Conservation (phyloP, 2,329 filamentous ascomycete species). For the Whalleya microplaca region DNA sequence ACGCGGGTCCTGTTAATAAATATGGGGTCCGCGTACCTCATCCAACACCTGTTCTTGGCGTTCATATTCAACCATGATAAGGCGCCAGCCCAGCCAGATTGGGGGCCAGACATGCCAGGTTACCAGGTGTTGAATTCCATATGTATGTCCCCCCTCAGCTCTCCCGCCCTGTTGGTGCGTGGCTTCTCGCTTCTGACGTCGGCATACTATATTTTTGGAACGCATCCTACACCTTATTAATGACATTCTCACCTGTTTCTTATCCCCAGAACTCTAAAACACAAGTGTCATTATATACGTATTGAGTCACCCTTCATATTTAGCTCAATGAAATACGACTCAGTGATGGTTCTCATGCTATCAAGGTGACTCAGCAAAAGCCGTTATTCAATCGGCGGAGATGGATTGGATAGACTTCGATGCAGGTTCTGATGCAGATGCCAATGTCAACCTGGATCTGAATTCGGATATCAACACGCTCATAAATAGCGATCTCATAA, state of each 20-base stretch:
- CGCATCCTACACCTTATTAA: not conserved
- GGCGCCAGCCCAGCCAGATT: too few species aligned
- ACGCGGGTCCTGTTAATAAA: too few species aligned
- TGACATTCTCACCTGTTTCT: not conserved
- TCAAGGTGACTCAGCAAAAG: slow-evolving; percentile 16
- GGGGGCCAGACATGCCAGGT: too few species aligned
- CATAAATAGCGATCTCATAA: slow-evolving; percentile 5
- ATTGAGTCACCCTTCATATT: not conserved
- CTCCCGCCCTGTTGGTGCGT: too few species aligned
- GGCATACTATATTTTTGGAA: too few species aligned
- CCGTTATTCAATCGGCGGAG: not conserved
- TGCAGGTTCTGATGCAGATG: slow-evolving; percentile 9
- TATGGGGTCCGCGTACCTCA: too few species aligned
- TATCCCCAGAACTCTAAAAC: not conserved
- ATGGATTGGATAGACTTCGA: slow-evolving; percentile 24
- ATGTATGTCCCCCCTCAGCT: too few species aligned
- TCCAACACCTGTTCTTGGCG: too few species aligned
- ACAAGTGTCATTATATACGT: not conserved
- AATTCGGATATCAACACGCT: slow-evolving; percentile 10
- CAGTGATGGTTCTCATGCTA: not conserved
- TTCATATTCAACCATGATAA: too few species aligned
- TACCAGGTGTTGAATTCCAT: too few species aligned
- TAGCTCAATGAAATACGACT: not conserved
- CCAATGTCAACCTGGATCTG: slow-evolving; percentile 12
- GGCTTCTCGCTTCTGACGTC: too few species aligned